A percentile compares a stretch with the other conserved stretches of the same genome.
Conservation (phyloP, 495 filamentous ascomycete genomes). For the Aspergillus homomorphus region DNA sequence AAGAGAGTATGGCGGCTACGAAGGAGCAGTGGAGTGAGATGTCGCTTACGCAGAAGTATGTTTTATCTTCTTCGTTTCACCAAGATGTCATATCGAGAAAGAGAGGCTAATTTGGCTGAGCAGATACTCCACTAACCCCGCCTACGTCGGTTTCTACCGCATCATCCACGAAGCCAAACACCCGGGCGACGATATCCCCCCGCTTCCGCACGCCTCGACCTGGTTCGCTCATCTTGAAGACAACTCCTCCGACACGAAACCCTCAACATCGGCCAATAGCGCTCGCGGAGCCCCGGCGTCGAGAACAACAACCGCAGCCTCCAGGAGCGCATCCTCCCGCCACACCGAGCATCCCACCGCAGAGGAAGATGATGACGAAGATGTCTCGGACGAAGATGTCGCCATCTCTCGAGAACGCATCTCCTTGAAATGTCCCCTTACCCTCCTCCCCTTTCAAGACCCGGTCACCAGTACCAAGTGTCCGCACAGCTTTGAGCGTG, state of each 20-base stretch:
- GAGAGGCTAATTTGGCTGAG: background rate
- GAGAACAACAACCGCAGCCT: constrained; percentile 8
- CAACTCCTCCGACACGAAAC: constrained; percentile 23
- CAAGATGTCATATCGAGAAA: background rate
- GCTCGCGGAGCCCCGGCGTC: constrained; percentile 9
- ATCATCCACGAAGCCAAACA: constrained; percentile 74
- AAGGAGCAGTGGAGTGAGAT: constrained; percentile 30
- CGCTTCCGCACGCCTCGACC: constrained; percentile 63
- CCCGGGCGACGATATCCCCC: constrained; percentile 57
- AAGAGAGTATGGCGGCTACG: constrained; percentile 26
- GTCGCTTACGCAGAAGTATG: constrained; percentile 41
- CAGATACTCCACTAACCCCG: constrained; percentile 71
- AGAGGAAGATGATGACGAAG: background rate
- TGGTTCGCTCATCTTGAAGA: constrained; percentile 65
- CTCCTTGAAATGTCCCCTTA: constrained; percentile 78
- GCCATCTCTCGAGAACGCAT: constrained; percentile 65
- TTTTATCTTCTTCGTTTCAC: background rate
- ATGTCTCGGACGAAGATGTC: constrained; percentile 61
- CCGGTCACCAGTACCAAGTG: constrained; percentile 75
- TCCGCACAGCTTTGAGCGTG: constrained; percentile 77
- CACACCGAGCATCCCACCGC: constrained; percentile 18
- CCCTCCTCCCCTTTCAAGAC: constrained; percentile 66
- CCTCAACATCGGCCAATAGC: constrained; percentile 2
- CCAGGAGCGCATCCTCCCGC: constrained; percentile 20
- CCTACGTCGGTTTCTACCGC: constrained; percentile 74